Conservation (phyloP, 768 basidiomycete genomes). For the Pulveroboletus ravenelii region DNA sequence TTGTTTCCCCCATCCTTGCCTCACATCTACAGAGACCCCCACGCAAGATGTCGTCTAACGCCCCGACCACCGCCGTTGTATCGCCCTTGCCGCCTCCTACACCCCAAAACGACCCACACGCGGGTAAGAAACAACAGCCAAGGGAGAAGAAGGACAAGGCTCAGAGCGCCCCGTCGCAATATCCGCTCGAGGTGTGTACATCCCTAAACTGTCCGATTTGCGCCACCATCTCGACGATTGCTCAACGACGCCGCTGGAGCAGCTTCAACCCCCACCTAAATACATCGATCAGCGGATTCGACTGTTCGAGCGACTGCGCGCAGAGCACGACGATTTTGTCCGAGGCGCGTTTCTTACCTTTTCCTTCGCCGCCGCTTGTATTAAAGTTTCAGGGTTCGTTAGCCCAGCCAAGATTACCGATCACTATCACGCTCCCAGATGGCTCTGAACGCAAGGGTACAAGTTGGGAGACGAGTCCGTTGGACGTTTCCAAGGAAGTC, state of each 20-base stretch:
- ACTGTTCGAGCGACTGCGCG: conserved; percentile 84
- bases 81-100: conserved; percentile 54
- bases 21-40: background rate
- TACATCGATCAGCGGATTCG: conserved; percentile 89
- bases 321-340: conserved; percentile 75
- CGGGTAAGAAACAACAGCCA: conserved; percentile 35
- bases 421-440: conserved; percentile 80
- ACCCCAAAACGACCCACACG: conserved; percentile 39
- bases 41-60: conserved; percentile 44
- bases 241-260: background rate
- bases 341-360: conserved; percentile 46
- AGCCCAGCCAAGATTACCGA: conserved; percentile 79
- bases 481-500: conserved; percentile 85
- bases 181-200: conserved; percentile 57
- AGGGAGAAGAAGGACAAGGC: conserved; percentile 42
- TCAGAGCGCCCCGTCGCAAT: conserved; percentile 34
- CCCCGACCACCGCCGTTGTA: conserved; percentile 32
- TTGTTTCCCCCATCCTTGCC: background rate
- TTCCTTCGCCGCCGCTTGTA: background rate
- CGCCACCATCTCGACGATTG: no score
- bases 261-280: conserved; percentile 70
- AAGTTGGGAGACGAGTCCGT: conserved; percentile 93
- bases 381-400: background rate
- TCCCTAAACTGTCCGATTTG: background rate
- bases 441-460: conserved; percentile 78